A percentile compares a stretch with the other conserved stretches of the same genome.
phyloP scores from a whole-genome alignment of 2,329 filamentous ascomycete species.

The Cercospora sp. region DNA sequence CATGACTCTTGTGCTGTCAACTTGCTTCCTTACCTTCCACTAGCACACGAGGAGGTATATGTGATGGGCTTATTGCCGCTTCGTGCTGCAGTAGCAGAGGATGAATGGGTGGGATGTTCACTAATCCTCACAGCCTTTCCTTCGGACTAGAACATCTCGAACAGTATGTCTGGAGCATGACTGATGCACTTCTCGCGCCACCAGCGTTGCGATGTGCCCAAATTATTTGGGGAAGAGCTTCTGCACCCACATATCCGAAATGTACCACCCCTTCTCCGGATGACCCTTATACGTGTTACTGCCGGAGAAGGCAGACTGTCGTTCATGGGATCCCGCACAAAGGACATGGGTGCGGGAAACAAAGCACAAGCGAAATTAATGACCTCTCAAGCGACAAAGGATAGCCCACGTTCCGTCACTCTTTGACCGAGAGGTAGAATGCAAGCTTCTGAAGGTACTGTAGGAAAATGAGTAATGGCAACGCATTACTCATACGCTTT shows the following conservation, averaged over 20 bases:
- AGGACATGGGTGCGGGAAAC: background rate
- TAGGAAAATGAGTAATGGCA: background rate
- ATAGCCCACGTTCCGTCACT: no score
- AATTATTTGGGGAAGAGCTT: background rate
- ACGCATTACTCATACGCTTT: background rate
- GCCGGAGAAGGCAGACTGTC: no score
- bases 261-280: background rate
- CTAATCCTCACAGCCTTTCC: background rate
- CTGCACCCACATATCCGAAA: background rate
- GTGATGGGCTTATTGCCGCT: background rate
- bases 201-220: background rate
- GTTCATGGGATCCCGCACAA: background rate
- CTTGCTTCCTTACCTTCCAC: background rate
- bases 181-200: background rate
- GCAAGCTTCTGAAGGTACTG: background rate
- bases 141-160: background rate
- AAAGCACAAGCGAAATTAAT: background rate
- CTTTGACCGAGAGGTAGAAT: no score
- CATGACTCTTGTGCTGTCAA: conserved; percentile 12
- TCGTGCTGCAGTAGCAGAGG: background rate
- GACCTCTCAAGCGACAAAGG: background rate
- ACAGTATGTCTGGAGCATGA: background rate
- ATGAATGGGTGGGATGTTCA: background rate
- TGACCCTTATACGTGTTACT: no score
- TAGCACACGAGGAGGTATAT: background rate